These are phyloP conservation scores for Phalaenopsis equestris DNA, from an alignment of 106 monocot species.

Conservation along the genomic window DNA sequence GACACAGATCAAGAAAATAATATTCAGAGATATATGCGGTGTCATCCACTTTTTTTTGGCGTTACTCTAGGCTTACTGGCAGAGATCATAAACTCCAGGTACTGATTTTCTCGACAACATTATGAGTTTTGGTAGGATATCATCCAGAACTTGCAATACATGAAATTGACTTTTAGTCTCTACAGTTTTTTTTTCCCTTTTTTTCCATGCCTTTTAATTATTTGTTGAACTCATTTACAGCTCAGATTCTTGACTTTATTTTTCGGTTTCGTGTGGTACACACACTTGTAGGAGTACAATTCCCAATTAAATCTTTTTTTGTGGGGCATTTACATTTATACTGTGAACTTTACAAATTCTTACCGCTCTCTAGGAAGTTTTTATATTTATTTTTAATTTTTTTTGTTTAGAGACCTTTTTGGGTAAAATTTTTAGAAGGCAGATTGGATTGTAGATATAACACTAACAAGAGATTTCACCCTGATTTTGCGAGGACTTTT, in stretches of 20 bases:
- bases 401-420: no score
- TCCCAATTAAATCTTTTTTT: neutral
- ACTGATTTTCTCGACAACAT: neutral
- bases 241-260: neutral
- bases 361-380: no score
- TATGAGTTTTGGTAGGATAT: neutral
- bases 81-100: constrained; percentile 99
- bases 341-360: no score
- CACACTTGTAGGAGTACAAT: neutral
- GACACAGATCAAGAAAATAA: constrained; percentile 11
- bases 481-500: no score
- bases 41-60: constrained; percentile 91
- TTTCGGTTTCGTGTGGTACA: neutral
- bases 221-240: neutral
- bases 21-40: constrained; percentile 29
- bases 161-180: neutral
- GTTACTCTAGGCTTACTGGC: constrained; percentile 75
- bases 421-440: no score
- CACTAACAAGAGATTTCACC: no score
- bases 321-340: neutral
- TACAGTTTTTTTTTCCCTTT: neutral
- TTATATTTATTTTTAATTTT: no score
- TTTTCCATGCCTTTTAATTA: neutral
- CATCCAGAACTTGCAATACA: neutral
- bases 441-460: no score